Conservation (phyloP, 352 stramenopile species). For the Phytophthora syringae region DNA sequence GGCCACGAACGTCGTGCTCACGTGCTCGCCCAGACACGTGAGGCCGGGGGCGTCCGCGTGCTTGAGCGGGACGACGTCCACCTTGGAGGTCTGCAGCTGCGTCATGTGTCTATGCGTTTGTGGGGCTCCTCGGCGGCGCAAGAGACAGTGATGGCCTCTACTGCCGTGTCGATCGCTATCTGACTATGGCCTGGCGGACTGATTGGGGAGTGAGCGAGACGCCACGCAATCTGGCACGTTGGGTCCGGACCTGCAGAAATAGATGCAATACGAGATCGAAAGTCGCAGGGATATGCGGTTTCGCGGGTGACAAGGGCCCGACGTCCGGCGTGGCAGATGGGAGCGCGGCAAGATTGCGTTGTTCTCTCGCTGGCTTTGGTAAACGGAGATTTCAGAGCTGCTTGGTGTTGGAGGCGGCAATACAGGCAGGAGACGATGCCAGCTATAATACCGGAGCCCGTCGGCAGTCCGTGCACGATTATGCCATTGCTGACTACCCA, state of each 20-base stretch:
- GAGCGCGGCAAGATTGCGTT: not conserved
- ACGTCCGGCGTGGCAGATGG: not conserved
- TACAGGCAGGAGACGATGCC: too few relatives aligned
- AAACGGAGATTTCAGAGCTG: not conserved
- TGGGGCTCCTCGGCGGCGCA: not conserved
- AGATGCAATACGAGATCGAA: not conserved
- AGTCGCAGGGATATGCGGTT: not conserved
- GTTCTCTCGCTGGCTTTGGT: not conserved
- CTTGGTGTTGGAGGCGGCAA: not conserved
- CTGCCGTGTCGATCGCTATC: conserved; percentile 3
- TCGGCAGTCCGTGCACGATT: conserved; percentile 6
- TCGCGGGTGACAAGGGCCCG: not conserved
- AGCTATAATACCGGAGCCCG: too few relatives aligned
- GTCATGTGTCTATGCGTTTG: conserved; percentile 28
- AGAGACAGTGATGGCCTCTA: conserved; percentile 15
- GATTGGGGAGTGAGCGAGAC: conserved; percentile 40
- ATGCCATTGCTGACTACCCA: conserved; percentile 17
- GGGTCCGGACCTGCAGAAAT: conserved; percentile 7
- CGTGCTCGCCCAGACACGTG: conserved; percentile 76
- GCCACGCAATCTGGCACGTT: conserved; percentile 32
- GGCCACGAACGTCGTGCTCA: conserved; percentile 82
- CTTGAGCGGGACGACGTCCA: conserved; percentile 28
- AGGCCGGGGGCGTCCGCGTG: conserved; percentile 60
- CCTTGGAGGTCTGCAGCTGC: conserved; percentile 10
- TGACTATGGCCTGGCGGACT: conserved; percentile 32